A percentile compares a stretch with the other conserved stretches of the same genome.
These are phyloP conservation scores for Cercospora berteroae DNA, from an alignment of 2,329 filamentous ascomycete genomes.

Conservation along the genomic window DNA sequence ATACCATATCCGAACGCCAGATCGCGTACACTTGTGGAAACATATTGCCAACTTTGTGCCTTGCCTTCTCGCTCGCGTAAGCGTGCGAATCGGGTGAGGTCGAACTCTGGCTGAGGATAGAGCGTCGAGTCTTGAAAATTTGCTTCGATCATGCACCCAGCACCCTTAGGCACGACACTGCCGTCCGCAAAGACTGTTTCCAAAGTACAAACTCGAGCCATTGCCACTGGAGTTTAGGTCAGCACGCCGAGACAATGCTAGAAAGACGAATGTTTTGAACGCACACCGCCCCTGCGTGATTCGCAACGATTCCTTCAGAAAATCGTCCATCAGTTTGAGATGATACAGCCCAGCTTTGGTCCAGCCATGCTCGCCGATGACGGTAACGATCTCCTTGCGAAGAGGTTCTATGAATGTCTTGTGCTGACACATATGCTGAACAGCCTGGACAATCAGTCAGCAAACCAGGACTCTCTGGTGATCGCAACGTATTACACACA, in stretches of 20 bases:
- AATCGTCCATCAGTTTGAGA: conserved; percentile 36
- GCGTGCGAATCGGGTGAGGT: neutral
- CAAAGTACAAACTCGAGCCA: neutral
- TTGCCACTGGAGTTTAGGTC: neutral
- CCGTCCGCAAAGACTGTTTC: neutral
- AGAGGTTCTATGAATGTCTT: conserved; percentile 31
- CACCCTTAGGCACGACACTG: neutral
- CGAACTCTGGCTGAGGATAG: neutral
- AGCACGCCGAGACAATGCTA: neutral
- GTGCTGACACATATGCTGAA: conserved; percentile 27
- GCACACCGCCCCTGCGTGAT: neutral
- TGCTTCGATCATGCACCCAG: neutral
- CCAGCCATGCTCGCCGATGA: conserved; percentile 31
- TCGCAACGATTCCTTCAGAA: conserved; percentile 27
- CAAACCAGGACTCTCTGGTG: too few relatives aligned
- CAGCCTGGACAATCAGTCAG: neutral
- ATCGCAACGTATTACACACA: neutral
- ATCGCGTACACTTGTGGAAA: neutral
- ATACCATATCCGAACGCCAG: neutral
- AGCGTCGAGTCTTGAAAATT: neutral
- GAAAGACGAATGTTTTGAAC: neutral
- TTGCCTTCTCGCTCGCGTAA: neutral
- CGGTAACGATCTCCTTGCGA: conserved; percentile 30
- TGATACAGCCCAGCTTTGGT: conserved; percentile 32
- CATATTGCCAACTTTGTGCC: neutral